A percentile compares a stretch with the other conserved stretches of the same genome.
Conservation (phyloP, 2,329 filamentous ascomycete genomes). For the Botrytis pseudocinerea region DNA sequence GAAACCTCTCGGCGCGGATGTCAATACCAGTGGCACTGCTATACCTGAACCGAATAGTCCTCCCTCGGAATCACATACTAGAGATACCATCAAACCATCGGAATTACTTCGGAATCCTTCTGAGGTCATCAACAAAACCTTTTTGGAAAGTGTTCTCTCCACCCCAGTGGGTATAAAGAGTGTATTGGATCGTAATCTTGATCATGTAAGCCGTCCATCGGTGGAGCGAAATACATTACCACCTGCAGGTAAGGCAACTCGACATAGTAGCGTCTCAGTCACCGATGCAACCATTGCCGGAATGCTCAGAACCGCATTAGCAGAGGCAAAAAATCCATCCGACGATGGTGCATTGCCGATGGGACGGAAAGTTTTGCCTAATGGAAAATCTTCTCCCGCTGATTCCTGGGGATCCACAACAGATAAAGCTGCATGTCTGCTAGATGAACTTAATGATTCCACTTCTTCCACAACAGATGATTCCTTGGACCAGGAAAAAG, state of each 20-base stretch:
- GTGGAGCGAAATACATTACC: slow-evolving; percentile 16
- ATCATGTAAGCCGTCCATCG: slow-evolving; percentile 23
- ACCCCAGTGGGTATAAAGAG: slow-evolving; percentile 31
- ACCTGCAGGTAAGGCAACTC: slow-evolving; percentile 31
- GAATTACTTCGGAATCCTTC: slow-evolving; percentile 29
- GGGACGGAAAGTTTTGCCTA: slow-evolving; percentile 31
- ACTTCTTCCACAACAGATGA: slow-evolving; percentile 22
- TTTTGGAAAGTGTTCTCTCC: slow-evolving; percentile 30
- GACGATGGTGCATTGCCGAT: slow-evolving; percentile 17
- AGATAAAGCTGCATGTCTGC: slow-evolving; percentile 14
- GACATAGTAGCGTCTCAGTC: slow-evolving; percentile 32
- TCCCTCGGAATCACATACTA: slow-evolving; percentile 25
- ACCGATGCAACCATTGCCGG: slow-evolving; percentile 34
- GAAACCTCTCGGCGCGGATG: slow-evolving; percentile 22
- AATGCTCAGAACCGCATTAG: slow-evolving; percentile 33
- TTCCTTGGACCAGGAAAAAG: slow-evolving; percentile 29
- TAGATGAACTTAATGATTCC: not conserved
- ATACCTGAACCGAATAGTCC: slow-evolving; percentile 24
- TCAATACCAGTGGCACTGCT: slow-evolving; percentile 1
- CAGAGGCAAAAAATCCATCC: slow-evolving; percentile 27
- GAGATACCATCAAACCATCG: slow-evolving; percentile 34
- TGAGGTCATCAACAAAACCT: slow-evolving; percentile 25
- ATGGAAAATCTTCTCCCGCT: slow-evolving; percentile 25
- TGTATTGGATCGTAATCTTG: slow-evolving; percentile 20
- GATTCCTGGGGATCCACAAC: slow-evolving; percentile 22